phyloP scores from a whole-genome alignment of 768 basidiomycete species.

The Leucocoprinus birnbaumii region DNA sequence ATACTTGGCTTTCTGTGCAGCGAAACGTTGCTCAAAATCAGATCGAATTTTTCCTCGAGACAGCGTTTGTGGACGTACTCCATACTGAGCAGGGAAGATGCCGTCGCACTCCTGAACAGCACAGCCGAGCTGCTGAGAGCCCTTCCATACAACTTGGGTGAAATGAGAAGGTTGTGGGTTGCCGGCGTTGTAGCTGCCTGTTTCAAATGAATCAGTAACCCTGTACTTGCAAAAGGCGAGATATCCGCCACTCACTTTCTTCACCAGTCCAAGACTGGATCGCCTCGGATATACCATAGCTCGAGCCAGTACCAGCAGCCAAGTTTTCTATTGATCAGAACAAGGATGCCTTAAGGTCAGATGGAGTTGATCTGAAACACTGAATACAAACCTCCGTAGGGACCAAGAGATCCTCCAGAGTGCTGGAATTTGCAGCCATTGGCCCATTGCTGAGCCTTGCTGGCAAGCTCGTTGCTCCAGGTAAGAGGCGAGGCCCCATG shows the following conservation, averaged over 20 bases:
- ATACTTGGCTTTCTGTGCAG: conserved; percentile 47
- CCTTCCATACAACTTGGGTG: conserved; percentile 79
- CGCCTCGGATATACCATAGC: conserved; percentile 45
- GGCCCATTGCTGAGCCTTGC: conserved; percentile 70
- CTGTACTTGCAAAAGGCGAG: neutral
- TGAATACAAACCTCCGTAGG: conserved; percentile 50
- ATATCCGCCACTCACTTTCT: conserved; percentile 44
- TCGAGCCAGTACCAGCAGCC: conserved; percentile 63
- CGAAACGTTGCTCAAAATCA: conserved; percentile 6
- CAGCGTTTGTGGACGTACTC: conserved; percentile 35
- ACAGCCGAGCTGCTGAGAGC: conserved; percentile 59
- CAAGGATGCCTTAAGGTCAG: neutral
- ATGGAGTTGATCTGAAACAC: neutral
- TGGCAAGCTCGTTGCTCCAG: conserved; percentile 60
- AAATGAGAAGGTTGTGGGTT: conserved; percentile 65
- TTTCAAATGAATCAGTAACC: conserved; percentile 3
- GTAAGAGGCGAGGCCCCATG: conserved; percentile 64
- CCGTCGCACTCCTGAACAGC: conserved; percentile 53
- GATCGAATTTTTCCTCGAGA: conserved; percentile 1
- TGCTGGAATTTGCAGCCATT: conserved; percentile 67
- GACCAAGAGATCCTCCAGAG: conserved; percentile 62
- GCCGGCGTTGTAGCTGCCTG: conserved; percentile 53
- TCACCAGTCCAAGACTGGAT: conserved; percentile 67
- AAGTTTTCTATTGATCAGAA: conserved; percentile 53
- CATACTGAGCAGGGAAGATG: conserved; percentile 54